Conservation (phyloP, 352 stramenopile genomes). For the Phytophthora ohioensis region DNA sequence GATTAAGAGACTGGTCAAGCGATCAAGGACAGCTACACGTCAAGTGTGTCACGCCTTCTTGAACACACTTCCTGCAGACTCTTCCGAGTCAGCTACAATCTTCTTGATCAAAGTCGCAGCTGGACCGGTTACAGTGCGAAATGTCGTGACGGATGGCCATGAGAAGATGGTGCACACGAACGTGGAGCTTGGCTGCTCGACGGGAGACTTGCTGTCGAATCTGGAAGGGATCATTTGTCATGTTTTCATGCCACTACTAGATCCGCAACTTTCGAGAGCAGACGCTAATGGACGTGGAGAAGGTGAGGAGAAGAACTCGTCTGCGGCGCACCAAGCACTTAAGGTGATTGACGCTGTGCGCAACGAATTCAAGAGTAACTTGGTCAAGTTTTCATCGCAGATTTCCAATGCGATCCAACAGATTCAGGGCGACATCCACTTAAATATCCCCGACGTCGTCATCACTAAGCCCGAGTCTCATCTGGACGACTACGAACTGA, state of each 20-base stretch:
- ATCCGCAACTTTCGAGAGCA: slow-evolving; percentile 65
- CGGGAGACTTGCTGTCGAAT: slow-evolving; percentile 84
- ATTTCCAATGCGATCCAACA: slow-evolving; percentile 94
- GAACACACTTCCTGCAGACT: slow-evolving; percentile 71
- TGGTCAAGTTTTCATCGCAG: slow-evolving; percentile 94
- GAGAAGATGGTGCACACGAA: slow-evolving; percentile 73
- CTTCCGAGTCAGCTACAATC: slow-evolving; percentile 66
- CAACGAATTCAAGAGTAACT: slow-evolving; percentile 91
- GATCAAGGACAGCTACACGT: slow-evolving; percentile 56
- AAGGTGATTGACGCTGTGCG: slow-evolving; percentile 87
- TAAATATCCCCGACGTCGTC: slow-evolving; percentile 93
- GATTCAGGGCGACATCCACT: slow-evolving; percentile 94
- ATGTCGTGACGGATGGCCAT: slow-evolving; percentile 31
- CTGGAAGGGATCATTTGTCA: slow-evolving; percentile 89
- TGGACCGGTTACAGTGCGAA: slow-evolving; percentile 58
- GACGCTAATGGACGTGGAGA: slow-evolving; percentile 24
- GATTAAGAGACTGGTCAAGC: slow-evolving; percentile 60
- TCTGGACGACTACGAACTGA: slow-evolving; percentile 87
- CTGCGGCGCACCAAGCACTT: slow-evolving; percentile 52
- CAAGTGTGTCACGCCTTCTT: slow-evolving; percentile 73
- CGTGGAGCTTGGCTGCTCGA: slow-evolving; percentile 90
- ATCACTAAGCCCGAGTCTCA: slow-evolving; percentile 90
- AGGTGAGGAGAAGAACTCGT: slow-evolving; percentile 16
- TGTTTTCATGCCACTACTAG: slow-evolving; percentile 90
- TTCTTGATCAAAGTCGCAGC: slow-evolving; percentile 84